A percentile compares a stretch with the other conserved stretches of the same genome.
These are phyloP conservation scores for Lecanicillium sp. DNA, from an alignment of 2,329 filamentous ascomycete genomes.

Conservation along the genomic window DNA sequence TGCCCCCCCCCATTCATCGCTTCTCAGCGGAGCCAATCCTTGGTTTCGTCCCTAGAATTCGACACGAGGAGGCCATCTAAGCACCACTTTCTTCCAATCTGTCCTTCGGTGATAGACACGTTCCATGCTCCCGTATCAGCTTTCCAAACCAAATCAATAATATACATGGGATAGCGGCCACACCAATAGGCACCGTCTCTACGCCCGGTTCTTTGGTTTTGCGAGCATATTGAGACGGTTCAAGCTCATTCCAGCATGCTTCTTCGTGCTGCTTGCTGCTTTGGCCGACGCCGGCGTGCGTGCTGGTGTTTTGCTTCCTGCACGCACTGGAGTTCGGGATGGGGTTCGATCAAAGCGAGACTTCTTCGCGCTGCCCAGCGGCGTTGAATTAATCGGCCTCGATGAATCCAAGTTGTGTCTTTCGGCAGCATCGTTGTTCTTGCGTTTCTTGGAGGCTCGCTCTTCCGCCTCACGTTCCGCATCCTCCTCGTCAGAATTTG, in stretches of 20 bases:
- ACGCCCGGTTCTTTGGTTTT: conserved; percentile 48
- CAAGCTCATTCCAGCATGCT: conserved; percentile 42
- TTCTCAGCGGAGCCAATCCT: too few species aligned
- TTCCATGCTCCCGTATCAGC: too few species aligned
- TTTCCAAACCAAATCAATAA: too few species aligned
- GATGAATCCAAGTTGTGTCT: conserved; percentile 45
- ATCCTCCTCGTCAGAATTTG: conserved; percentile 47
- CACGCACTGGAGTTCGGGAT: conserved; percentile 15
- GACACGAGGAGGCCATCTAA: too few species aligned
- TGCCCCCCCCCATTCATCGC: too few species aligned
- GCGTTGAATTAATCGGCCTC: conserved; percentile 30
- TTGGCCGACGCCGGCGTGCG: conserved; percentile 16
- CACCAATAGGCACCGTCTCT: not conserved
- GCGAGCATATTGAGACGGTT: conserved; percentile 55
- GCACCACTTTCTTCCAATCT: too few species aligned
- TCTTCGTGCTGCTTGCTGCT: conserved; percentile 39
- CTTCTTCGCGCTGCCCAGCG: conserved; percentile 26
- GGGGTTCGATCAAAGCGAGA: conserved; percentile 17
- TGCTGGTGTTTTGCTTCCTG: conserved; percentile 9
- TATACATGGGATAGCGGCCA: too few species aligned
- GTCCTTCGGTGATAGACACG: too few species aligned
- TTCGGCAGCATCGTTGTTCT: conserved; percentile 38
- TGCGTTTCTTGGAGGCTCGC: conserved; percentile 51
- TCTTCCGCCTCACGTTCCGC: conserved; percentile 37
- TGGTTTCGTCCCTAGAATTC: too few species aligned